A percentile compares a stretch with the other conserved stretches of the same genome.
Evolutionary conservation across 1,284 basidiomycete species (phyloP).

Genomic region (Laetiporus sulphureus): DNA sequence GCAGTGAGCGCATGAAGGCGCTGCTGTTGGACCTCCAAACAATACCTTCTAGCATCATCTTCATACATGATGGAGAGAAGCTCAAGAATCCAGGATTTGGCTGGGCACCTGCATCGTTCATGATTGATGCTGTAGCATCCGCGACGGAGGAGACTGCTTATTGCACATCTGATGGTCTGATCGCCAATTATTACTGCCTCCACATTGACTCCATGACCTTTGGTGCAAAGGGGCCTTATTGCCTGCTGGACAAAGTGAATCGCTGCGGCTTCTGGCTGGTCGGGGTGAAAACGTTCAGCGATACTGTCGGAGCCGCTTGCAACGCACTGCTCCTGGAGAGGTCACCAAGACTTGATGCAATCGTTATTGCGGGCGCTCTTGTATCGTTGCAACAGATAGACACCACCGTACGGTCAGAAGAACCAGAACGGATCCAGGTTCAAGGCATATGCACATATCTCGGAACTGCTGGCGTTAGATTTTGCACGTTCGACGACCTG

Average conservation of each 20-base stretch:
- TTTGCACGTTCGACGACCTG: neutral
- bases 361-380: neutral
- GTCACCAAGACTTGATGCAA: neutral
- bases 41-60: conserved; percentile 2
- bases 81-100: conserved; percentile 1
- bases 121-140: neutral
- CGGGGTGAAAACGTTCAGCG: neutral
- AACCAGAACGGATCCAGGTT: neutral
- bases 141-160: neutral
- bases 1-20: neutral
- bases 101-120: conserved; percentile 3
- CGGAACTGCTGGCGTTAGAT: neutral
- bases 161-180: neutral
- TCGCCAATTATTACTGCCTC: neutral
- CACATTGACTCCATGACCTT: neutral
- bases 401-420: neutral
- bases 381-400: neutral
- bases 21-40: conserved; percentile 1
- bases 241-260: neutral
- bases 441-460: neutral
- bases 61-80: neutral
- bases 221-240: neutral
- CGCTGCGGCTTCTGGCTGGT: neutral
- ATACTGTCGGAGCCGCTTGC: neutral
- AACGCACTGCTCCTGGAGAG: neutral